Base-by-base conservation (phyloP, 2,329 filamentous ascomycete genomes). In the Colletotrichum higginsianum region DNA sequence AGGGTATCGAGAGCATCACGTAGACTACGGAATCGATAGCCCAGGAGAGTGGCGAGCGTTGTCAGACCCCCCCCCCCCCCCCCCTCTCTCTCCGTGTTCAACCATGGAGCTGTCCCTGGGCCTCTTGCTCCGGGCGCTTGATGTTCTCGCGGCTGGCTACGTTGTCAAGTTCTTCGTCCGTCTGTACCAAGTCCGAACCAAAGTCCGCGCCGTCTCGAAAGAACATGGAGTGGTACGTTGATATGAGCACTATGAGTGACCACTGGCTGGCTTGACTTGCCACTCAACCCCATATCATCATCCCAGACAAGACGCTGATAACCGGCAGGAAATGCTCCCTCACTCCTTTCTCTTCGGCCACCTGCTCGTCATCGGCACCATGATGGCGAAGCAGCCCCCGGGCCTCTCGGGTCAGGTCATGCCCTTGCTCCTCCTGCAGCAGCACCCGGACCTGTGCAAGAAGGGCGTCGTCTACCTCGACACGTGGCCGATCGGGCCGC, bases 401-500 rank as follows among this genome's bases (percentile, higher is more conserved):
- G 11, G 66, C 18, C 21, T 75, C 77, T 13, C 68, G 44, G 15
- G 65, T 66, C 38, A 79, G 77, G 76, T 78, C 78, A 40, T 71
- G 58, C 8, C 77, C 75, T 38, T 78, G 73, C 68, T 75, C 1
- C 5, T 64, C 11, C 16, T 64, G 21, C 26, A 15, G 18, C 13
- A 64, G 7, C 55, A 64, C 13, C 61, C 61, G 9, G 21, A 55
- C 3, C 67, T 47, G 71, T 79, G 61, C 73, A 76, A 47, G 71
- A 77, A 75, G 16, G 61, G 61, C 7, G 6, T 78, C 5, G 67
- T 74, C n/a, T 79, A 78, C 53, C 26, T 80, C 35, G 78, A 80
- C 60, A 71, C 74, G 5, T 80, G 78, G 78, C 78, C 78, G 1
- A 73, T 80, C 21, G 61, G 70, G 4, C 52, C 68, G 15, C 74